These are phyloP conservation scores for Reticulomyxa filosa DNA, from an alignment of 78 protist species.

Conservation along the genomic window DNA sequence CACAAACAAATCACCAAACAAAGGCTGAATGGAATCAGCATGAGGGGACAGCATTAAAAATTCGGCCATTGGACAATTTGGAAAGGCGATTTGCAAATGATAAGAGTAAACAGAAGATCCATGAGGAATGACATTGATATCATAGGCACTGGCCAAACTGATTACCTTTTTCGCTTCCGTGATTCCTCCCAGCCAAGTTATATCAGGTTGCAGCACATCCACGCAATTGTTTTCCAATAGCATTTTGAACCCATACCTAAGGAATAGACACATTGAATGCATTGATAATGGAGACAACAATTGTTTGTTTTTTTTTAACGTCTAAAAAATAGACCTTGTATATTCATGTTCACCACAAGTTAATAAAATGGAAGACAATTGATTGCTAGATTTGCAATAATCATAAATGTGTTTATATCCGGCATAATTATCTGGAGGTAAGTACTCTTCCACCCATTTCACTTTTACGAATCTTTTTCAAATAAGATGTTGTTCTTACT, in stretches of 20 bases:
- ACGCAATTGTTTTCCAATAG: constrained; percentile 1
- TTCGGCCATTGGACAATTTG: constrained; percentile 33
- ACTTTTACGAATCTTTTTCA: too few relatives aligned
- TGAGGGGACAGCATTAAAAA: constrained; percentile 13
- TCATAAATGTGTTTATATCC: constrained; percentile 16
- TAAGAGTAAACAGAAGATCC: constrained; percentile 21
- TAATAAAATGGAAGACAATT: not conserved
- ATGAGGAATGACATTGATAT: constrained; percentile 30
- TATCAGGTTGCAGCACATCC: constrained; percentile 36
- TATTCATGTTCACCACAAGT: constrained; percentile 35
- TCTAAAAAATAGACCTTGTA: constrained; percentile 10
- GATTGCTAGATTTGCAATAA: too few relatives aligned
- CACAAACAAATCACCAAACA: constrained; percentile 22
- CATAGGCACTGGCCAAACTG: constrained; percentile 28
- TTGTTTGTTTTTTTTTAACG: too few relatives aligned
- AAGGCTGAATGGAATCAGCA: constrained; percentile 18
- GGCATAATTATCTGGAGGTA: constrained; percentile 27
- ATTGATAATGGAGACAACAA: not conserved
- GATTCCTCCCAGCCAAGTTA: constrained; percentile 24
- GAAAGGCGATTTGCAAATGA: constrained; percentile 25
- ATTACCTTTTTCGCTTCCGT: not conserved
- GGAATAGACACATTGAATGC: constrained; percentile 22
- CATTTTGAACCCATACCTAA: constrained; percentile 26
- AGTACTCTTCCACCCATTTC: constrained; percentile 25
- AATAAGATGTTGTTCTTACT: too few relatives aligned